phyloP scores from a whole-genome alignment of 2,329 filamentous ascomycete genomes.

The Periconia sp. region DNA sequence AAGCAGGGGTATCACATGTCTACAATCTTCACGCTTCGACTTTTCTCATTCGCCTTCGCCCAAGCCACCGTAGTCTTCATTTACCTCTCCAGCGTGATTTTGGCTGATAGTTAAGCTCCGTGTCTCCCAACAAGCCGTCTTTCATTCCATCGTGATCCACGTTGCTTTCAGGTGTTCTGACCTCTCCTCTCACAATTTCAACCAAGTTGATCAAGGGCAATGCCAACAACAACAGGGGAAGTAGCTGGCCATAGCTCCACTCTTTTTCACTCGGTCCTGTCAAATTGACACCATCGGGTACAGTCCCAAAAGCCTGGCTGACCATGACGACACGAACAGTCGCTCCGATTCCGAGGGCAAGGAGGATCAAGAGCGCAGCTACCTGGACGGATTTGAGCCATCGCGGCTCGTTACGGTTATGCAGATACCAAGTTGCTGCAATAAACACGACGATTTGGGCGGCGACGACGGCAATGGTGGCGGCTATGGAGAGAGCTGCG shows the following conservation, averaged over 20 bases:
- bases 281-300: conserved; percentile 49
- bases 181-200: conserved; percentile 60
- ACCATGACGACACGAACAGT: conserved; percentile 59
- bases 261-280: conserved; percentile 56
- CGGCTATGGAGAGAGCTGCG: conserved; percentile 55
- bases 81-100: conserved; percentile 46
- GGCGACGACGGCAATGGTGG: conserved; percentile 63
- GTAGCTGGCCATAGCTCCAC: conserved; percentile 66
- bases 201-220: conserved; percentile 62
- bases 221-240: conserved; percentile 61
- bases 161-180: conserved; percentile 45
- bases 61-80: background rate
- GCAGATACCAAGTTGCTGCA: conserved; percentile 66
- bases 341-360: conserved; percentile 60
- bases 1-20: no score
- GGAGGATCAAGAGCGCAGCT: conserved; percentile 53
- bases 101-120: conserved; percentile 51
- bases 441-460: conserved; percentile 62
- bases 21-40: background rate
- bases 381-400: conserved; percentile 60
- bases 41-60: background rate
- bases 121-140: conserved; percentile 34
- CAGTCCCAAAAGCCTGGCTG: conserved; percentile 62
- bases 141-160: conserved; percentile 40
- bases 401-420: conserved; percentile 53